Evolutionary conservation across 495 filamentous ascomycete genomes (phyloP), one percentile per base, ranked within the genome.

Genomic region (Bacidia rubella): DNA sequence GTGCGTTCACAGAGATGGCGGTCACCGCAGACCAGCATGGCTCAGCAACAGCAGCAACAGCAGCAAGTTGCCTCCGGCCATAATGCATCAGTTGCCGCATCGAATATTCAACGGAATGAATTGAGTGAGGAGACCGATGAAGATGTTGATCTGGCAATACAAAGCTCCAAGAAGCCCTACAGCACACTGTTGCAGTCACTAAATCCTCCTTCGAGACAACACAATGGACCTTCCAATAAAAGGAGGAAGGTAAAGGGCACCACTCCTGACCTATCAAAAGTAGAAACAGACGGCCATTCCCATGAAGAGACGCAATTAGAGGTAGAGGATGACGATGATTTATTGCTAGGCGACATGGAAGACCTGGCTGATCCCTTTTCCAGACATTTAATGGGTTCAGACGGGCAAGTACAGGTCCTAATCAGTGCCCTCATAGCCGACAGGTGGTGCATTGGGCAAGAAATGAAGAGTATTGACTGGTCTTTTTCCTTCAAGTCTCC

Each of bases 141-240:
- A 23, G 68, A 69, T 12, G 58, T 65, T 20, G 65, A 63, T 4
- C 60, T 63, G 29, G 67, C 70, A 19, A 62, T 56, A 23, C 5
- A 15, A 35, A 15, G 29, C 7, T 35, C 29, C 29, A 61, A 59
- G 59, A 60, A 71, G 47, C 73, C 84, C 1, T 87, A 87, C 58
- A 75, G 77, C 55, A 77, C 80, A 55, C 66, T 87, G 24, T 70
- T 89, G 61, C 74, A 84, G 57, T 74, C 81, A 42, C 67, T 89
- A 24, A 67, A 70, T 40, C 42, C 70, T n/a, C n/a, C n/a, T n/a
- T n/a, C n/a, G n/a, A n/a, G n/a, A n/a, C n/a, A n/a, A n/a, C n/a
- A n/a, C n/a, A n/a, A n/a, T n/a, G 29, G 29, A 35, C 29, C 29
- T 7, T 35, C 15, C 5, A 5, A 35, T 7, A 35, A 35, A 15